phyloP scores from a whole-genome alignment of 2,329 filamentous ascomycete species.

The Cytospora schulzeri region DNA sequence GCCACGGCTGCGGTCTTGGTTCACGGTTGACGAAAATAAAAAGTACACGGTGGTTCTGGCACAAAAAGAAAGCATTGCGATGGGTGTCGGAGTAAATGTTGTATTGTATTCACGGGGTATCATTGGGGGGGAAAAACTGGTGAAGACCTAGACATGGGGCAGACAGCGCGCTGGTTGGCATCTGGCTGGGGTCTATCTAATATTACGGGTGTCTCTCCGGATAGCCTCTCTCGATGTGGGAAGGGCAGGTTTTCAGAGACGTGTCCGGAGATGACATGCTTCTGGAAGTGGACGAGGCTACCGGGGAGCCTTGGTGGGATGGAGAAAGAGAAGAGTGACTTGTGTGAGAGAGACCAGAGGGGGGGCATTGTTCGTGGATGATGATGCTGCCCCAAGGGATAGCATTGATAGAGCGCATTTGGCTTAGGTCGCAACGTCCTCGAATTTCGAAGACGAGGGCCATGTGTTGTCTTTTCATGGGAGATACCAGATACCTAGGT shows the following conservation, averaged over 20 bases:
- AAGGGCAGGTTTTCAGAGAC: background rate
- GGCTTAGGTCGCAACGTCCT: background rate
- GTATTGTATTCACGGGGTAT: constrained; percentile 21
- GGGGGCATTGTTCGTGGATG: background rate
- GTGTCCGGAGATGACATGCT: background rate
- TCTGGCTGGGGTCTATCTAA: constrained; percentile 1
- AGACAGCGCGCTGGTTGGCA: background rate
- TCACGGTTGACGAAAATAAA: constrained; percentile 20
- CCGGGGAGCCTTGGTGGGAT: background rate
- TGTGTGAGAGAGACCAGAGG: background rate
- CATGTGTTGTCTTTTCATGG: constrained; percentile 3
- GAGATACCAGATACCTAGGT: constrained; percentile 24
- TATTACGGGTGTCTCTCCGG: background rate
- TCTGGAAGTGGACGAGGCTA: background rate
- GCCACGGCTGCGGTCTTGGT: constrained; percentile 20
- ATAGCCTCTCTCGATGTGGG: background rate
- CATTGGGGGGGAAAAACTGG: constrained; percentile 2
- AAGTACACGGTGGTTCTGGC: constrained; percentile 7
- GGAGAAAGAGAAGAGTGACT: background rate
- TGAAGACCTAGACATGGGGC: background rate
- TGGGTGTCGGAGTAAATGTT: constrained; percentile 28
- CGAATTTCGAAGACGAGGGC: background rate
- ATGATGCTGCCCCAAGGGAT: background rate
- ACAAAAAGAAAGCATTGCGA: constrained; percentile 28
- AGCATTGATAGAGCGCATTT: background rate